Base-by-base conservation (phyloP, 2,329 filamentous ascomycete species). In the Botrytis galanthina region DNA sequence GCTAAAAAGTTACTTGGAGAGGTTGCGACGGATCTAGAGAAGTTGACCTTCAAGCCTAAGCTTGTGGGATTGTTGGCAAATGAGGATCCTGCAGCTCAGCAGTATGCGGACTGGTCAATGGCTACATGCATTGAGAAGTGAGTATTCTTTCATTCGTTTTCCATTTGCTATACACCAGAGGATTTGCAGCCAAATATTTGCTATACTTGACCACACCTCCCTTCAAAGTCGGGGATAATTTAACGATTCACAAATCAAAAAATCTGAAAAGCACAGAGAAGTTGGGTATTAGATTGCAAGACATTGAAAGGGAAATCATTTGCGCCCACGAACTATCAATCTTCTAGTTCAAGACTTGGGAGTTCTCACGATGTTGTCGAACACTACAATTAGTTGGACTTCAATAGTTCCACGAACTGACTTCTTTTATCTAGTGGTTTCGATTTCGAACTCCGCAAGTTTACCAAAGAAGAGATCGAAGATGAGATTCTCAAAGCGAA, bases 61-160 rank as follows among this genome's bases (percentile, higher is more conserved):
- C 88, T 99, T 71, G 93, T 95, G 62, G 96, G 95, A 74, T 97
- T 98, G 83, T 87, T 99, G 73, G 94, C 95, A 78, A 98, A 97
- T 83, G 88, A 89, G 77, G 96, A 99, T 83, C 94, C 95, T 44
- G 93, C 94, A 57, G 95, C 95, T 46, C 87, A 93, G 79, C 94
- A 97, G 85, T 98, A 99, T 82, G 96, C 96, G 72, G 93, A 98
- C 83, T 98, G 94, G 93, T 98, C 95, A 59, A 93, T 94, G 83
- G 98, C 97, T 87, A 98, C 96, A 6, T 97, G 94, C 83, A 89
- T 91, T 83, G 95, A 98, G 83, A 97, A 98, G 95, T 98, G 87
- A 91, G 92, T 62, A 57, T 35, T 26, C 72, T 26, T 44, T 44
- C n/a, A n/a, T 57, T 35, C 35, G 22, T 51, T 54, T 26, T n/a